phyloP scores from a whole-genome alignment of 78 protist genomes.

The Chrysochromulina parva region DNA sequence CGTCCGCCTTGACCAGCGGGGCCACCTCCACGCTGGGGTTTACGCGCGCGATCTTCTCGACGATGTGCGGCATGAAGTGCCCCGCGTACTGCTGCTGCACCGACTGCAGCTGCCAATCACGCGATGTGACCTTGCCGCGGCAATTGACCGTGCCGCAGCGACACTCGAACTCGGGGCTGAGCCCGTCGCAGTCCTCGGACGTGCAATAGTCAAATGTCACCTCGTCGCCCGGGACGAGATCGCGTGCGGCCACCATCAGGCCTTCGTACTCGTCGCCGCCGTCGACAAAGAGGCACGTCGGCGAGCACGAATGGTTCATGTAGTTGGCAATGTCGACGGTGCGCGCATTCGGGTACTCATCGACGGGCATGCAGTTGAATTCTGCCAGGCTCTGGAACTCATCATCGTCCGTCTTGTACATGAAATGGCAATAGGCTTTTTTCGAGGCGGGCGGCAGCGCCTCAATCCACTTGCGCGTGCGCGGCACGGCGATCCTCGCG shows the following conservation, averaged over 20 bases:
- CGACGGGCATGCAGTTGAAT: slow-evolving; percentile 12
- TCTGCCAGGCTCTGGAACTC: slow-evolving; percentile 23
- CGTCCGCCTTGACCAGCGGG: not conserved
- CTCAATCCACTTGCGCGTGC: slow-evolving; percentile 20
- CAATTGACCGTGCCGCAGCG: not conserved
- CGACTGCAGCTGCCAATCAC: not conserved
- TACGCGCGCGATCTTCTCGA: not conserved
- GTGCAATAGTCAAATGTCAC: not conserved
- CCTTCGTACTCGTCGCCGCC: not conserved
- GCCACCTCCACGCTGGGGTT: not conserved
- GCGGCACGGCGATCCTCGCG: not conserved
- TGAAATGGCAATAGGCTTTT: not conserved
- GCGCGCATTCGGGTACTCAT: not conserved
- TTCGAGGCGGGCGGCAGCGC: not conserved
- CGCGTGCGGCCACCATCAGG: not conserved
- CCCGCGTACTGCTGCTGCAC: not conserved
- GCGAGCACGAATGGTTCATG: slow-evolving; percentile 32
- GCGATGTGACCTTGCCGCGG: not conserved
- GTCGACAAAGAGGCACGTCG: slow-evolving; percentile 13
- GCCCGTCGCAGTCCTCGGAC: not conserved
- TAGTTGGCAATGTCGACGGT: slow-evolving; percentile 16
- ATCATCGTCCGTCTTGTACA: slow-evolving; percentile 24
- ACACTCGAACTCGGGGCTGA: not conserved
- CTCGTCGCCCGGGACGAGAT: not conserved
- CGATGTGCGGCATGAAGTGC: not conserved